These are phyloP conservation scores for Fibroporia radiculosa DNA, from an alignment of 768 basidiomycete species.

Conservation along the genomic window DNA sequence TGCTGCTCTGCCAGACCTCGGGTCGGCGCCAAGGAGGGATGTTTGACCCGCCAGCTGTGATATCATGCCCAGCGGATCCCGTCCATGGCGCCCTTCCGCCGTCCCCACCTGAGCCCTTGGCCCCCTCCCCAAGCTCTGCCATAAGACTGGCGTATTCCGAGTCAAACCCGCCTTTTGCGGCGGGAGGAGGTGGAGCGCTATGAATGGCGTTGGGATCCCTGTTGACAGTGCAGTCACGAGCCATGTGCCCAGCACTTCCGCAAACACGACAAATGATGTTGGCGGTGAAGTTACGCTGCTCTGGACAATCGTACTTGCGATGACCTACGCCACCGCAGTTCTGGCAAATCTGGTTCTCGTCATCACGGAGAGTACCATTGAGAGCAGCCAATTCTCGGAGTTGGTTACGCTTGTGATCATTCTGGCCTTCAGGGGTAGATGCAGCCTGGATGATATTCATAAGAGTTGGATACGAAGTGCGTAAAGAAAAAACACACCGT, in stretches of 20 bases:
- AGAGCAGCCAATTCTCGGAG: slow-evolving; percentile 94
- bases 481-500: slow-evolving; percentile 51
- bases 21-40: slow-evolving; percentile 90
- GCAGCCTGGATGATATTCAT: slow-evolving; percentile 60
- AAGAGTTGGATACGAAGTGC: background rate
- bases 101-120: slow-evolving; percentile 47
- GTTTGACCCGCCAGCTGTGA: slow-evolving; percentile 58
- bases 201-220: slow-evolving; percentile 71
- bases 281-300: slow-evolving; percentile 97
- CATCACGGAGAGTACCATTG: slow-evolving; percentile 98
- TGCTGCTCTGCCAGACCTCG: slow-evolving; percentile 68
- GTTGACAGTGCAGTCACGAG: slow-evolving; percentile 92
- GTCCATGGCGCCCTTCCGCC: slow-evolving; percentile 51
- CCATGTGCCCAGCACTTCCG: slow-evolving; percentile 98
- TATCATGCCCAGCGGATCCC: slow-evolving; percentile 54
- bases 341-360: slow-evolving; percentile 99
- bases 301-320: slow-evolving; percentile 98
- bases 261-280: slow-evolving; percentile 99
- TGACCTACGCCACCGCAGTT: slow-evolving; percentile 92
- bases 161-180: slow-evolving; percentile 79
- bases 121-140: slow-evolving; percentile 93
- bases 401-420: slow-evolving; percentile 99
- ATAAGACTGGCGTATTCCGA: slow-evolving; percentile 96
- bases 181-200: slow-evolving; percentile 33
- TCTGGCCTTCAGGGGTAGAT: slow-evolving; percentile 98